Conservation (phyloP, 2,329 filamentous ascomycete genomes). For the Claviceps digitariae region DNA sequence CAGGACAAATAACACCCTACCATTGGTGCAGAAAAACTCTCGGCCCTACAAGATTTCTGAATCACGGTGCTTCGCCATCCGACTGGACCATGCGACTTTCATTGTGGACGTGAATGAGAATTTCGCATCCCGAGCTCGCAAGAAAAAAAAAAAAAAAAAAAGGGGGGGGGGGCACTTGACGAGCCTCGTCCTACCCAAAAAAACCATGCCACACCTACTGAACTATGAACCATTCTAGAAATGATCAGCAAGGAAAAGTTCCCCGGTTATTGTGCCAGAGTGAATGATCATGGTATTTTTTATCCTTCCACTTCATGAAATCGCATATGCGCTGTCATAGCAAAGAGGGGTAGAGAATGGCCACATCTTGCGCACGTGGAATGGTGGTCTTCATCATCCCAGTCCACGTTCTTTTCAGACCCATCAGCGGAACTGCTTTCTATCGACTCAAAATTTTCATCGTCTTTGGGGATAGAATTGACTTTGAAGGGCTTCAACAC, state of each 20-base stretch:
- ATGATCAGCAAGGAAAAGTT: background rate
- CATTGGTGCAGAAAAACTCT: background rate
- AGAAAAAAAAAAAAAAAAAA: background rate
- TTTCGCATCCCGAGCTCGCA: background rate
- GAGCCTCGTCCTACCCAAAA: constrained; percentile 1
- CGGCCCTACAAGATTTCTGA: background rate
- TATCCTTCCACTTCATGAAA: constrained; percentile 20
- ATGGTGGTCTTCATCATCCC: constrained; percentile 18
- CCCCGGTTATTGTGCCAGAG: background rate
- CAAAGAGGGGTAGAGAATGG: constrained; percentile 41
- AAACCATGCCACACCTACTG: background rate
- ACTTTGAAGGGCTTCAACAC: constrained; percentile 54
- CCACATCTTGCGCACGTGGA: constrained; percentile 34
- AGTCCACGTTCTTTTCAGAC: constrained; percentile 11
- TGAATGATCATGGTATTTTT: background rate
- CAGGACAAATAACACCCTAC: background rate
- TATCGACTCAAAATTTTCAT: constrained; percentile 12
- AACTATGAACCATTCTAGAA: background rate
- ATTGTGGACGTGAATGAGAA: background rate
- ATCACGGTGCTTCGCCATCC: background rate
- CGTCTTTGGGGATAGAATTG: constrained; percentile 17
- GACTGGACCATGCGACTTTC: background rate
- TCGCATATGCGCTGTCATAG: constrained; percentile 38
- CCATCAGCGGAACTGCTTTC: constrained; percentile 12
- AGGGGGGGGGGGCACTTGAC: background rate